A percentile compares a stretch with the other conserved stretches of the same genome.
Evolutionary conservation across 1,139 yeast species (phyloP).

Genomic region (Blastobotrys ciferrii): DNA sequence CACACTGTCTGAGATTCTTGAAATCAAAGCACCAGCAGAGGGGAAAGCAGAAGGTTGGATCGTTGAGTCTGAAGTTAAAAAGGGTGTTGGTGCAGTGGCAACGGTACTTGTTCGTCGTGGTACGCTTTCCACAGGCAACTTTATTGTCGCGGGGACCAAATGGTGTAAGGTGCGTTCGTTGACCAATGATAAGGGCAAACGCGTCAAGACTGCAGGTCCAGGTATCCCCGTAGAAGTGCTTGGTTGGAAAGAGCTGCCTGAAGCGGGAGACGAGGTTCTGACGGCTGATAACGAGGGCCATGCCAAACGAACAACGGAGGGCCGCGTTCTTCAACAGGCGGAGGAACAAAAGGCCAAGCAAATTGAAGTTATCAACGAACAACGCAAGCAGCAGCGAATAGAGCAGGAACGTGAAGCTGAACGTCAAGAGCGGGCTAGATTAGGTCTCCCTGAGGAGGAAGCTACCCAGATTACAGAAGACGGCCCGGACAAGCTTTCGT

Average conservation of each 20-base stretch:
- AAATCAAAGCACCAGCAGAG: conserved; percentile 60
- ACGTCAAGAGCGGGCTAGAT: conserved; percentile 34
- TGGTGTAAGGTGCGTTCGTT: conserved; percentile 85
- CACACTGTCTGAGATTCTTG: conserved; percentile 79
- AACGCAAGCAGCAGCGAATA: conserved; percentile 44
- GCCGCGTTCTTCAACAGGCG: conserved; percentile 56
- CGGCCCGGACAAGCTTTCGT: conserved; percentile 39
- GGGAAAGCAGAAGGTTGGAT: conserved; percentile 81
- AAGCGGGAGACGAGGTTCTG: conserved; percentile 82
- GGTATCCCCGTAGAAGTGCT: conserved; percentile 88
- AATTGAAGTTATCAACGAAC: conserved; percentile 67
- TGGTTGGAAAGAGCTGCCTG: conserved; percentile 95
- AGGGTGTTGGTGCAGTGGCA: conserved; percentile 84
- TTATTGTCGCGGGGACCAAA: conserved; percentile 80
- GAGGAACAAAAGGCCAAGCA: conserved; percentile 62
- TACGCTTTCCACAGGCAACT: conserved; percentile 62
- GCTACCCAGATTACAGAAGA: conserved; percentile 38
- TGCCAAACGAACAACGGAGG: conserved; percentile 73
- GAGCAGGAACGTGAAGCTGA: conserved; percentile 39
- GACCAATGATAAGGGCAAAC: conserved; percentile 69
- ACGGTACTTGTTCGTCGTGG: conserved; percentile 84
- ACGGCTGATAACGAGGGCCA: conserved; percentile 70
- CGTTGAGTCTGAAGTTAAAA: conserved; percentile 78
- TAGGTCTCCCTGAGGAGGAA: conserved; percentile 36
- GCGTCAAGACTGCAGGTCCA: conserved; percentile 70